Evolutionary conservation across 805 yeast species (phyloP).

Genomic region (Pichia exigua): DNA sequence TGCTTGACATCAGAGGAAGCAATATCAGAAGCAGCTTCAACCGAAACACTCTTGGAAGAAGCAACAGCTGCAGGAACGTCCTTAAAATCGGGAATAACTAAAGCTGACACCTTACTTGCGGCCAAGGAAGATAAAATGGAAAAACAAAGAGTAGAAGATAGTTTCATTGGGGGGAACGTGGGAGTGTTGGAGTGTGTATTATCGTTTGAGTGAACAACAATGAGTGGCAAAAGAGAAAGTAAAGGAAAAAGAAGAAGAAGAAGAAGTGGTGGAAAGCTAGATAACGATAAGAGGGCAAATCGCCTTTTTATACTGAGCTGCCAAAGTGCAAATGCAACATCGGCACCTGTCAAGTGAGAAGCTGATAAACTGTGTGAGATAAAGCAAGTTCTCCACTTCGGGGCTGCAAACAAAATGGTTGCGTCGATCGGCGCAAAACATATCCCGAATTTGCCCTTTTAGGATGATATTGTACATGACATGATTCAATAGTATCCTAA

Average conservation of each 20-base stretch:
- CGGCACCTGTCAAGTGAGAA: not conserved
- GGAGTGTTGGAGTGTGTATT: not conserved
- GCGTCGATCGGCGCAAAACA: not conserved
- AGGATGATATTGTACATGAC: not conserved
- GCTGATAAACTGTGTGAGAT: not conserved
- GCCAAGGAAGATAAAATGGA: conserved; percentile 14
- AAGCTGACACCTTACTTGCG: conserved; percentile 12
- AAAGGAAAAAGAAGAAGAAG: not conserved
- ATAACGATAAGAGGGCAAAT: conserved; percentile 1
- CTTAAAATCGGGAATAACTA: conserved; percentile 15
- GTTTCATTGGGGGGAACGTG: conserved; percentile 11
- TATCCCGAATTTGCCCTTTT: not conserved
- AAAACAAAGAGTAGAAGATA: conserved; percentile 10
- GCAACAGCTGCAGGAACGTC: conserved; percentile 11
- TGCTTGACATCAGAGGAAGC: not conserved
- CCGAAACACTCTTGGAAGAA: conserved; percentile 31
- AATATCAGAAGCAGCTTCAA: conserved; percentile 22
- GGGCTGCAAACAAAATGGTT: not conserved
- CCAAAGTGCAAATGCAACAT: not conserved
- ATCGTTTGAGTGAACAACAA: not conserved
- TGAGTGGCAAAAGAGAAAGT: not conserved
- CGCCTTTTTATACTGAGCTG: not conserved
- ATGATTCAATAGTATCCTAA: not conserved
- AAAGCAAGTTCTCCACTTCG: not conserved
- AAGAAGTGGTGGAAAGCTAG: not conserved